Evolutionary conservation across 225 moss, liverwort and hornwort species (phyloP).

Genomic region (Straminergon stramineum): DNA sequence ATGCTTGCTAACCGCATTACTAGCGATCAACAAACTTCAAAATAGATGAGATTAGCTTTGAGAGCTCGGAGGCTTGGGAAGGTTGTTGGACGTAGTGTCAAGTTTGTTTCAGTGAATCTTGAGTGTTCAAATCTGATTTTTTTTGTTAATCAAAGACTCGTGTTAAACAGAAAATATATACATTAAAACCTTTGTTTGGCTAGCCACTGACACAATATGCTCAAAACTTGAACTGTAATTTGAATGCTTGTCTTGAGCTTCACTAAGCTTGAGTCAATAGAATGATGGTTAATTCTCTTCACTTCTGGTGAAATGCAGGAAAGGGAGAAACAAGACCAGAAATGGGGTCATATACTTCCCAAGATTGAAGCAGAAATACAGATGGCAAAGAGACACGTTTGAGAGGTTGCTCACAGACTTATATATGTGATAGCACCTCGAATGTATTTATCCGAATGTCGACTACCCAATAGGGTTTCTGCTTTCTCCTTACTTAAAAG

Average conservation of each 20-base stretch:
- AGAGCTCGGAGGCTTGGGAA: not conserved
- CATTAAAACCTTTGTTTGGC: not conserved
- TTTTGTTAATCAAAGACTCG: not conserved
- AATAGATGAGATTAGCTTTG: not conserved
- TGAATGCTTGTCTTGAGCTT: not conserved
- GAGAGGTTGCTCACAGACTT: not conserved
- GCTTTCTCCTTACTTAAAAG: not conserved
- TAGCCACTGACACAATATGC: not conserved
- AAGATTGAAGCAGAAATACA: not conserved
- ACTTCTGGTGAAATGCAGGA: conserved; percentile 4
- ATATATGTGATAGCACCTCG: no score
- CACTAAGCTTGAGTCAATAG: no score
- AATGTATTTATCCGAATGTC: not conserved
- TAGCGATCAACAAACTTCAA: not conserved
- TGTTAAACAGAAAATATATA: not conserved
- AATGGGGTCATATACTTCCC: not conserved
- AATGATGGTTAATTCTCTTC: not conserved
- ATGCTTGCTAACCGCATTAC: not conserved
- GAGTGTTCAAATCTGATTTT: not conserved
- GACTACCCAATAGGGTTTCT: not conserved
- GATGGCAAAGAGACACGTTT: not conserved
- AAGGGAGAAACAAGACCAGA: not conserved
- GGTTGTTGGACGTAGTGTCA: not conserved
- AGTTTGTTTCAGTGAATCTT: not conserved
- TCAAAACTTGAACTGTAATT: not conserved